These are phyloP conservation scores for Pleurotus sapidus DNA, from an alignment of 768 basidiomycete genomes.

Conservation along the genomic window DNA sequence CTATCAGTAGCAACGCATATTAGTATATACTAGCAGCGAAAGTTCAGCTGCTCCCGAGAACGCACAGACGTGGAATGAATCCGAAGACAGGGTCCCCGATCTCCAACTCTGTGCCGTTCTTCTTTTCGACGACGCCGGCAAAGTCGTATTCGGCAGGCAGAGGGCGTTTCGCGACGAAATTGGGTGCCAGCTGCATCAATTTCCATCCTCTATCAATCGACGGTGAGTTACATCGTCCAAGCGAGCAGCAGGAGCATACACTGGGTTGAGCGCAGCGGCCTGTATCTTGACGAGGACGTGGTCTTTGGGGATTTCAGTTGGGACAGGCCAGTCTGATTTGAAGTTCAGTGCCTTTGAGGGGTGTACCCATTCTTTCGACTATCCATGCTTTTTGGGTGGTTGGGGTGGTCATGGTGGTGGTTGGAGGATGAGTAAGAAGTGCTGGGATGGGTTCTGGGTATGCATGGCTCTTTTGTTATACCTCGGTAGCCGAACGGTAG, in stretches of 20 bases:
- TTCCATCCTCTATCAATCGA: slow-evolving; percentile 54
- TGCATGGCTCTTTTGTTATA: too few relatives aligned
- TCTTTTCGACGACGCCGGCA: slow-evolving; percentile 57
- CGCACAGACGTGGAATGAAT: slow-evolving; percentile 39
- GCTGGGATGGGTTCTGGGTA: too few relatives aligned
- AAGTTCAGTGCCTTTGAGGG: background rate
- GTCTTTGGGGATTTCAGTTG: slow-evolving; percentile 26
- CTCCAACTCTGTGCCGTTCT: slow-evolving; percentile 48
- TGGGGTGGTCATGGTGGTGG: background rate
- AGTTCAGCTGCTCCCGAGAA: background rate
- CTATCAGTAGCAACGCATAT: slow-evolving; percentile 17
- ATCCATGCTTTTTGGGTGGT: background rate
- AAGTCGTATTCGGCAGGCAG: slow-evolving; percentile 60
- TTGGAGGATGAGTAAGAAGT: too few relatives aligned
- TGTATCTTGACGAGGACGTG: slow-evolving; percentile 50
- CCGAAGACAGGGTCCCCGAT: slow-evolving; percentile 69
- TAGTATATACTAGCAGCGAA: background rate
- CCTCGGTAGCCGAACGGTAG: too few relatives aligned
- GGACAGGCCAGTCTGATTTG: slow-evolving; percentile 16
- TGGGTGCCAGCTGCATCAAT: slow-evolving; percentile 46
- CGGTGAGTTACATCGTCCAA: background rate
- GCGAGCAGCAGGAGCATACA: slow-evolving; percentile 34
- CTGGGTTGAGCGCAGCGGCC: slow-evolving; percentile 65
- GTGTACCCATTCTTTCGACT: background rate
- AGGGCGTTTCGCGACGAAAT: slow-evolving; percentile 44